Base-by-base conservation (phyloP, 768 basidiomycete species). In the Lentinula lateritia region DNA sequence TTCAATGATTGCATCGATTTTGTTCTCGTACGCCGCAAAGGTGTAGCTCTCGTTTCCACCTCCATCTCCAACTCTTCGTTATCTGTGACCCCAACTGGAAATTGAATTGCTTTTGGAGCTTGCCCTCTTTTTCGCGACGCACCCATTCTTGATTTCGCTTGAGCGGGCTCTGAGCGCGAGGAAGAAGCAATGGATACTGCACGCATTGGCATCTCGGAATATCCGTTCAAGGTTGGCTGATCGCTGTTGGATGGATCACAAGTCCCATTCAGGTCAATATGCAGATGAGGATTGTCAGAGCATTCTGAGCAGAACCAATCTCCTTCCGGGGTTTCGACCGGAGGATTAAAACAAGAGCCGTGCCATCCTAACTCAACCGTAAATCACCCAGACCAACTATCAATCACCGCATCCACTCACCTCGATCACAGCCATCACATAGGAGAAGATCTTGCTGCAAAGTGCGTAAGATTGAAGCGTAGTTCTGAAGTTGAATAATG, bases 341-440 rank as follows among this genome's bases (percentile, higher is more conserved):
- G 87, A 38, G 94, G 93, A 41, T 75, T 66, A 60, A 94, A 79
- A 71, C 91, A 95, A 65, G 87, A 83, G 80, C 87, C 85, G 72
- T 95, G 92, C 90, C 90, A 93, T 39, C 92, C 92, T 88, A 64
- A 6, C 52, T 61, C 54, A 50, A 63, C 63, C 41, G 50, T 56
- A n/a, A 52, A 64, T 16, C 59, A 58, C 38, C 52, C 20, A 28
- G 38, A 52, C 48, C 59, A 64, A 65, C 28, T 50, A 62, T 36
- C 60, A 67, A 70, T 71, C 50, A 32, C 9, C 64, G 8, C 50
- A 55, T 23, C 15, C 41, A 39, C 71, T 43, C 71, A 86, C 91
- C 93, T 82, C 93, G 81, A 78, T 98, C 96, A 73, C 96, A 98
- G 60, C 79, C 84, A 79, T 98, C 96, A 72, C 96, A 98, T 66